Conservation (phyloP, 768 basidiomycete genomes). For the Suillus subalutaceus region DNA sequence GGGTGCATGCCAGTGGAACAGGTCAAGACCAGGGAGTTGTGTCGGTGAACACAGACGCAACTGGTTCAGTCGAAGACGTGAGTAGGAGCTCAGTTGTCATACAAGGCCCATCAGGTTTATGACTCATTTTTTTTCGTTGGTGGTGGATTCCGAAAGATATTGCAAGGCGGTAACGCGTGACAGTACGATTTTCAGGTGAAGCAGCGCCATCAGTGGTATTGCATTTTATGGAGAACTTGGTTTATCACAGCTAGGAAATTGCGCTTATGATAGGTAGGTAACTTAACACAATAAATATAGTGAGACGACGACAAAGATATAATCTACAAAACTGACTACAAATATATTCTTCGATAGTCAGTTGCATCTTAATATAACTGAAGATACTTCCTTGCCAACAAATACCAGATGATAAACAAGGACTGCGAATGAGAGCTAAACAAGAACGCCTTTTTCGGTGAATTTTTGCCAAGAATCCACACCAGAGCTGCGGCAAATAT, state of each 20-base stretch:
- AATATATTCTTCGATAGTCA: background rate
- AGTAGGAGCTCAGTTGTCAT: background rate
- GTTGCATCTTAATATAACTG: background rate
- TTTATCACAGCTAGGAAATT: background rate
- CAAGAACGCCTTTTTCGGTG: background rate
- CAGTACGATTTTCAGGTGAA: background rate
- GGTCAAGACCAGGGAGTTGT: no score
- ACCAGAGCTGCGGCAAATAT: background rate
- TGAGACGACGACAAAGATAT: background rate
- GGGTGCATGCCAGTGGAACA: no score
- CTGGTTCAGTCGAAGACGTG: background rate
- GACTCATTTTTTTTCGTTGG: no score
- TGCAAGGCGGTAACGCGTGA: background rate
- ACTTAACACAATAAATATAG: background rate
- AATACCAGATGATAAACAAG: background rate
- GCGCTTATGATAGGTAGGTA: background rate
- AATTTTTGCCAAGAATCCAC: background rate
- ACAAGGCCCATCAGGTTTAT: no score
- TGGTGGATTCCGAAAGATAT: background rate
- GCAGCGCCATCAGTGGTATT: no score
- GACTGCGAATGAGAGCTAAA: background rate
- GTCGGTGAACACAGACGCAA: no score
- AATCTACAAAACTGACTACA: background rate
- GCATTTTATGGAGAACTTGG: no score
- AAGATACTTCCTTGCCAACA: background rate